These are phyloP conservation scores for Cutaneotrichosporon daszewskae DNA, from an alignment of 1,284 basidiomycete genomes.

Conservation along the genomic window DNA sequence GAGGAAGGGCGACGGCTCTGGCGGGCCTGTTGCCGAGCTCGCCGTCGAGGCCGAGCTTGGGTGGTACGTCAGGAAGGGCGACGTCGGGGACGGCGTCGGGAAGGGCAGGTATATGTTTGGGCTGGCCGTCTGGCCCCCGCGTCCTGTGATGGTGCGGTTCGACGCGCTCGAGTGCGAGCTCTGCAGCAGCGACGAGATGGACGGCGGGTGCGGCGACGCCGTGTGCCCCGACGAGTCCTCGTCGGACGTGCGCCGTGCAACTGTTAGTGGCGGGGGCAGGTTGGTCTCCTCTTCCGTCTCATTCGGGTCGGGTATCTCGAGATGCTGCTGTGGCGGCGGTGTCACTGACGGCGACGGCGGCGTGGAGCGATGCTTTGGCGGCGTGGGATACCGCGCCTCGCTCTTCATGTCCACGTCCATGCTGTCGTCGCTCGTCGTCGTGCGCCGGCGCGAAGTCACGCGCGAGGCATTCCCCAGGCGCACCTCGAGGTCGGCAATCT, in stretches of 20 bases:
- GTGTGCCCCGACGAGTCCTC: conserved; percentile 2
- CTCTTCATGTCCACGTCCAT: conserved; percentile 10
- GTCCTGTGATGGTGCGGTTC: conserved; percentile 7
- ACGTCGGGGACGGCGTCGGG: conserved; percentile 43
- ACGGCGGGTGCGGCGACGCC: conserved; percentile 9
- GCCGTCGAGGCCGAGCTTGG: conserved; percentile 7
- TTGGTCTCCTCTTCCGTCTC: conserved; percentile 38
- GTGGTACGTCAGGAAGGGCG: conserved; percentile 37
- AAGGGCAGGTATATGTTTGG: conserved; percentile 44
- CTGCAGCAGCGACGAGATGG: conserved; percentile 12
- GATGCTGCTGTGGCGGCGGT: conserved; percentile 11
- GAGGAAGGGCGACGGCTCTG: conserved; percentile 40
- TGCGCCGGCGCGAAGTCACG: not conserved
- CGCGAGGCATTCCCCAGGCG: not conserved
- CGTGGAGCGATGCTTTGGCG: conserved; percentile 8
- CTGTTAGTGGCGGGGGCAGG: conserved; percentile 31
- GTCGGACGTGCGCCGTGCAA: conserved; percentile 34
- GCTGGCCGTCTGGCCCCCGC: conserved; percentile 22
- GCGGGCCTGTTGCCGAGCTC: conserved; percentile 14
- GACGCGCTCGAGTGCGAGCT: conserved; percentile 1
- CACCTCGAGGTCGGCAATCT: conserved; percentile 28
- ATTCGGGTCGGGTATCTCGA: conserved; percentile 35
- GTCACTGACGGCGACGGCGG: conserved; percentile 30
- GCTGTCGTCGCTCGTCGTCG: conserved; percentile 2
- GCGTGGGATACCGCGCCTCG: not conserved